phyloP scores from a whole-genome alignment of 208 protist species.

The Herpetomonas tarakana region DNA sequence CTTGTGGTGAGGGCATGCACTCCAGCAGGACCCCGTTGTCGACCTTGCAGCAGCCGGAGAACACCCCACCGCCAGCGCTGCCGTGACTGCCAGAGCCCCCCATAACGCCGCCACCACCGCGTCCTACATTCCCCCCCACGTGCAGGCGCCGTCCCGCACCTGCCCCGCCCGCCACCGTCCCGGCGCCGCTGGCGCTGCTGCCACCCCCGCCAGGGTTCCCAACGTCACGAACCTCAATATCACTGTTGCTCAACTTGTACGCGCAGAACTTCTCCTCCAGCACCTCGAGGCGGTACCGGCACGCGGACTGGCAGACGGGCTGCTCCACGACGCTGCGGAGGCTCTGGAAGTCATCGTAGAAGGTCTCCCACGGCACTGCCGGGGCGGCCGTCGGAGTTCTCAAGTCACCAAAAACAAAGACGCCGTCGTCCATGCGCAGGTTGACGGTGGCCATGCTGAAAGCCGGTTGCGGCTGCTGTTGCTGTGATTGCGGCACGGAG shows the following conservation, averaged over 20 bases:
- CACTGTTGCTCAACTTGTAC: constrained; percentile 90
- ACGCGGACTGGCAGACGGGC: constrained; percentile 45
- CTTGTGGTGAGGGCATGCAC: constrained; percentile 86
- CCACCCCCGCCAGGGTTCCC: neutral
- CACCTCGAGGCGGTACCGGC: constrained; percentile 76
- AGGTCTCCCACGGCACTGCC: constrained; percentile 71
- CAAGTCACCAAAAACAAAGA: constrained; percentile 59
- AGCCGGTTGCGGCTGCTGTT: neutral
- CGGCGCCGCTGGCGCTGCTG: neutral
- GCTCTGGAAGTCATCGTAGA: constrained; percentile 56
- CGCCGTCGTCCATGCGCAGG: constrained; percentile 63
- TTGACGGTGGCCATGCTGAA: constrained; percentile 20
- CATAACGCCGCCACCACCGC: no score
- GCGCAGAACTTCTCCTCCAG: constrained; percentile 93
- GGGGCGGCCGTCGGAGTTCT: constrained; percentile 16
- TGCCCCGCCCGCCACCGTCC: no score
- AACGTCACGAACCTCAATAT: constrained; percentile 52
- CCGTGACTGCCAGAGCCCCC: neutral
- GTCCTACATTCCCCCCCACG: no score
- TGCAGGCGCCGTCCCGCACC: no score
- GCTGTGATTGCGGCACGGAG: neutral
- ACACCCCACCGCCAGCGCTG: constrained; percentile 65
- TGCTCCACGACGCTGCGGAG: constrained; percentile 49
- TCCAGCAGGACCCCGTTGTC: constrained; percentile 91
- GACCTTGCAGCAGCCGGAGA: constrained; percentile 88